A percentile compares a stretch with the other conserved stretches of the same genome.
Conservation (phyloP, 129 eudicot species). For the Flaveria bidentis region DNA sequence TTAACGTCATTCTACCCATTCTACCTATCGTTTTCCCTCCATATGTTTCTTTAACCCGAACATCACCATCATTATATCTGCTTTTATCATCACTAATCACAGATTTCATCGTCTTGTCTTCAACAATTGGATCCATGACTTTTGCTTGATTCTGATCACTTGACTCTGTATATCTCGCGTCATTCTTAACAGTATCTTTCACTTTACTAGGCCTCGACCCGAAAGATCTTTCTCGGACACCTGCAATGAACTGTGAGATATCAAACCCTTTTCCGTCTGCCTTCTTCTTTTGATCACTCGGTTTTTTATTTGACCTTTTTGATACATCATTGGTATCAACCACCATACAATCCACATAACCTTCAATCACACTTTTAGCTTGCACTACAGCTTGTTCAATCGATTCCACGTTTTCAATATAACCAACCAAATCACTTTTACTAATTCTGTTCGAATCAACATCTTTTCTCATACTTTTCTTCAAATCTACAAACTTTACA, state of each 20-base stretch:
- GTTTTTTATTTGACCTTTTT: conserved; percentile 38
- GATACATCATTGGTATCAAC: conserved; percentile 49
- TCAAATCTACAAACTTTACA: conserved; percentile 43
- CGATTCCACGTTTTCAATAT: conserved; percentile 50
- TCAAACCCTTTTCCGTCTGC: conserved; percentile 44
- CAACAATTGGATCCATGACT: conserved; percentile 42
- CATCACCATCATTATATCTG: conserved; percentile 16
- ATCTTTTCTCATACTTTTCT: conserved; percentile 51
- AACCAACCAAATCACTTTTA: conserved; percentile 57
- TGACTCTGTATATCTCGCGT: conserved; percentile 24
- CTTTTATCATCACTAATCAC: conserved; percentile 18
- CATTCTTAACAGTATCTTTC: conserved; percentile 48
- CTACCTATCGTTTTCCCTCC: conserved; percentile 34
- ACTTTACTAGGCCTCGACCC: conserved; percentile 46
- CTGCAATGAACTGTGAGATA: conserved; percentile 42
- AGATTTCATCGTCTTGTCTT: conserved; percentile 34
- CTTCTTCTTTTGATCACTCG: conserved; percentile 50
- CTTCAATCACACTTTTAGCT: conserved; percentile 52
- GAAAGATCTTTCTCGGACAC: conserved; percentile 41
- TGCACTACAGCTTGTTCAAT: conserved; percentile 35
- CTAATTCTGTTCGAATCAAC: conserved; percentile 48
- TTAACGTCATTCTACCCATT: conserved; percentile 27
- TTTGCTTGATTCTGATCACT: conserved; percentile 38
- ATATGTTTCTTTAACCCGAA: conserved; percentile 29
- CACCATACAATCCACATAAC: conserved; percentile 34